Evolutionary conservation across 2,329 filamentous ascomycete genomes (phyloP), one percentile per base, ranked within the genome.

Genomic region (Teratosphaeria nubilosa): DNA sequence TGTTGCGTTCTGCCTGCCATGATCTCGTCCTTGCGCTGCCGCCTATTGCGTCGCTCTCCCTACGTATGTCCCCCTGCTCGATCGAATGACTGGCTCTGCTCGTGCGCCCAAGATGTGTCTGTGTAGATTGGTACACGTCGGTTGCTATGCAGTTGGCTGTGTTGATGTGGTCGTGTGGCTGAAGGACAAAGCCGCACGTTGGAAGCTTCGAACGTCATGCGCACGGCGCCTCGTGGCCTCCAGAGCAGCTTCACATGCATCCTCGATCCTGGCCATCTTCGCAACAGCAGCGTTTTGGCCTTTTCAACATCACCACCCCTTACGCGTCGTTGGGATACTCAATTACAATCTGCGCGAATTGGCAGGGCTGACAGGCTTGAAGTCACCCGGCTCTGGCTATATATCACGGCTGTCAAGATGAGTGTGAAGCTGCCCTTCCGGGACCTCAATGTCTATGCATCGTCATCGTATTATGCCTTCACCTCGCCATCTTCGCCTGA

Each of bases 371-470:
- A 20, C n/a, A 48, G 20, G 5, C n/a, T 22, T 6, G 10, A 6
- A 7, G 5, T 48, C 16, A 5, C 20, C n/a, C n/a, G 41, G 20
- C 41, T 22, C 41, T 22, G 41, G 41, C 41, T n/a, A 48, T 11
- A 48, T 20, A 48, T 5, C 41, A 55, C 24, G 14, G 30, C 32
- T 55, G 53, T n/a, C 27, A 59, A 60, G 11, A 84, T 82, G 81
- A 76, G 76, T 63, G 72, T 74, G 58, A 73, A 76, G 57, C 77
- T 86, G 58, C 94, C 92, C 24, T 99, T 91, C 76, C 85, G 92
- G 72, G 94, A 99, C 79, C 95, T 97, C 79, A 99, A 97, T 74
- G 85, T 99, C 73, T 91, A 95, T 75, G 88, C 91, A 64, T 91
- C 92, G 56, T 81, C 89, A 68, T 90, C 92, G 68, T 87, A 94